phyloP scores from a whole-genome alignment of 176 grass and related monocot genomes.

The Oryza brachyantha region DNA sequence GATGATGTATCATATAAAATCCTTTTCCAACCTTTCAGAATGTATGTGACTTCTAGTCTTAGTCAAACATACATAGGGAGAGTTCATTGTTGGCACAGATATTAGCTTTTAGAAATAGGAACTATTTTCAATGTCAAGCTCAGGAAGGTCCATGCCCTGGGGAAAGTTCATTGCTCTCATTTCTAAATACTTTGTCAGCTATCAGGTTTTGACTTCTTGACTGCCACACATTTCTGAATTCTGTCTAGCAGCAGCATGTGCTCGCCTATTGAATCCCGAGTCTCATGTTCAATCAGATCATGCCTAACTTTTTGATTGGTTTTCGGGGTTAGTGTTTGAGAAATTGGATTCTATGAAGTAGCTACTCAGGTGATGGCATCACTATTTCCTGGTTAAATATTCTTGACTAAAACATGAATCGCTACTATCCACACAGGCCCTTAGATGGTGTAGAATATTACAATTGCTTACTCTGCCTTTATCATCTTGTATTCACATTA shows the following conservation, averaged over 20 bases:
- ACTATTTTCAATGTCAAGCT: not conserved
- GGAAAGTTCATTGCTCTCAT: not conserved
- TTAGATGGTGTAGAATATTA: not conserved
- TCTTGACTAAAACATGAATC: no score
- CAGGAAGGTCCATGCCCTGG: not conserved
- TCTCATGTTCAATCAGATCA: not conserved
- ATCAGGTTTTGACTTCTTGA: not conserved
- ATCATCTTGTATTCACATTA: not conserved
- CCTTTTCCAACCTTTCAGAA: slow-evolving; percentile 5
- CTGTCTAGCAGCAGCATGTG: not conserved
- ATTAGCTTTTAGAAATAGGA: slow-evolving; percentile 16
- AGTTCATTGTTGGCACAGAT: not conserved
- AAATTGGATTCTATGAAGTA: not conserved
- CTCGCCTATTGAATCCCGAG: no score
- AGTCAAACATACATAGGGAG: not conserved
- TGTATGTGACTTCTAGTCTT: not conserved
- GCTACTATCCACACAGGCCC: no score
- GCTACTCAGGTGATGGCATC: not conserved
- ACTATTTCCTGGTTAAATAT: no score
- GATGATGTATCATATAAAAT: slow-evolving; percentile 12
- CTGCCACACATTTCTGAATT: not conserved
- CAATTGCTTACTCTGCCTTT: not conserved
- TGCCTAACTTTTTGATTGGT: not conserved
- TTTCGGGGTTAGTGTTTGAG: not conserved
- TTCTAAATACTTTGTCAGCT: not conserved